A percentile compares a stretch with the other conserved stretches of the same genome.
Evolutionary conservation across 2,329 filamentous ascomycete species (phyloP).

Genomic region (Diaporthe velutina): DNA sequence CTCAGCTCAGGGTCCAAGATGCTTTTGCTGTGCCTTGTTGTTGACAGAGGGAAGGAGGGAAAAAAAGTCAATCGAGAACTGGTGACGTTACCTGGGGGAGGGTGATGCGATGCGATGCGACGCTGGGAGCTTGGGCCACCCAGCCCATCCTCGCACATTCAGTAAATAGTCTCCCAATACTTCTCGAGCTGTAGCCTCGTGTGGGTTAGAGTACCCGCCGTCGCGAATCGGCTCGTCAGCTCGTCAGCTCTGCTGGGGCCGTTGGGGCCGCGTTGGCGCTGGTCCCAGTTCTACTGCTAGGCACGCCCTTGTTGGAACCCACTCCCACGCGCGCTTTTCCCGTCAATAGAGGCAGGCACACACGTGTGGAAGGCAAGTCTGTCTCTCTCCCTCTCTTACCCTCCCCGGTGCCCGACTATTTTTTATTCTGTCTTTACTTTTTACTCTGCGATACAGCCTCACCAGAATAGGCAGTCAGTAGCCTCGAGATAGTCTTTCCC

Average conservation of each 20-base stretch:
- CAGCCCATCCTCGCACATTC: neutral
- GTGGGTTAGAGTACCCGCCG: slow-evolving; percentile 3
- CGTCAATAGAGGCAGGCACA: neutral
- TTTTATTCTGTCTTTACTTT: no score
- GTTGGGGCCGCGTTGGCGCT: slow-evolving; percentile 10
- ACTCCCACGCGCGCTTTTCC: slow-evolving; percentile 18
- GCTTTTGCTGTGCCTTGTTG: neutral
- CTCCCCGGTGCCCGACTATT: no score
- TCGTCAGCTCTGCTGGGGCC: slow-evolving; percentile 13
- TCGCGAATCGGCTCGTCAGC: slow-evolving; percentile 22
- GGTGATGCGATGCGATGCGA: slow-evolving; percentile 14
- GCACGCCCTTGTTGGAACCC: slow-evolving; percentile 16
- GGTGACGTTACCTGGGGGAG: slow-evolving; percentile 15
- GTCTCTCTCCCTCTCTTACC: no score
- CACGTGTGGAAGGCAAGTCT: neutral
- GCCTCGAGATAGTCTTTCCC: neutral
- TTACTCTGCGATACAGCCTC: neutral
- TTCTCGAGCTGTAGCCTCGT: neutral
- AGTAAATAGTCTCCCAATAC: neutral
- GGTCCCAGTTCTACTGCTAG: neutral
- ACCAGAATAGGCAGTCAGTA: neutral
- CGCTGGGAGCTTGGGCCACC: slow-evolving; percentile 29
- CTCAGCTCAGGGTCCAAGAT: neutral
- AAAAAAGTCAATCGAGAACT: slow-evolving; percentile 1
- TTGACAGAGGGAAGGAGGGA: no score